These are phyloP conservation scores for Diplotaxis tenuifolia DNA, from an alignment of 345 rosid species.

Conservation along the genomic window DNA sequence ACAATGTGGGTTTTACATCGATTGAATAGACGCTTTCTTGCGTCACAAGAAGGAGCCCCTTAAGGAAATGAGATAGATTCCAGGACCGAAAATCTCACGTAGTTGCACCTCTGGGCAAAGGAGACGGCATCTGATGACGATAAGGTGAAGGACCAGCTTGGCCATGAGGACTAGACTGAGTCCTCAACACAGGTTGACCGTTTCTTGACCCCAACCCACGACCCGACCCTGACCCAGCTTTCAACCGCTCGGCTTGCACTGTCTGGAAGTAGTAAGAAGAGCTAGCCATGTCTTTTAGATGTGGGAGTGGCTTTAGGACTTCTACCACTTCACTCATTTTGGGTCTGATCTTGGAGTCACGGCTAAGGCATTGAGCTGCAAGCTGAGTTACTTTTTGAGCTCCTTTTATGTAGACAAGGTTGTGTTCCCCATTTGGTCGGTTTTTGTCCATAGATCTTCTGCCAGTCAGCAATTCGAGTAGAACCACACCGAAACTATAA, in stretches of 20 bases:
- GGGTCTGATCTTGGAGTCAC: conserved; percentile 84
- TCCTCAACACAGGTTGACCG: conserved; percentile 36
- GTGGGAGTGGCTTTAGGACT: conserved; percentile 67
- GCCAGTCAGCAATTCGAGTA: conserved; percentile 79
- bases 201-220: conserved; percentile 39
- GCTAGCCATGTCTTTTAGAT: conserved; percentile 79
- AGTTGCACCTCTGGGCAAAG: conserved; percentile 38
- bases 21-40: too few relatives aligned
- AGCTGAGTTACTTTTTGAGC: conserved; percentile 76
- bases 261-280: conserved; percentile 75
- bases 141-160: conserved; percentile 32
- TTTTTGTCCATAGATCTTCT: conserved; percentile 87
- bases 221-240: conserved; percentile 33
- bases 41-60: too few relatives aligned
- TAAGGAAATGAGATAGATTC: neutral
- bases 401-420: conserved; percentile 74
- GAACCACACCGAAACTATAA: conserved; percentile 81
- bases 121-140: conserved; percentile 41
- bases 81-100: conserved; percentile 12
- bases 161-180: conserved; percentile 40
- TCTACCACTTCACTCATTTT: conserved; percentile 84
- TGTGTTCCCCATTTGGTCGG: conserved; percentile 78
- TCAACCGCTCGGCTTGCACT: conserved; percentile 58
- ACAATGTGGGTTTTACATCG: too few relatives aligned
- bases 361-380: conserved; percentile 75